Evolutionary conservation across 2,329 filamentous ascomycete species (phyloP), one percentile per base, ranked within the genome.

Genomic region (Orbilia quercus): DNA sequence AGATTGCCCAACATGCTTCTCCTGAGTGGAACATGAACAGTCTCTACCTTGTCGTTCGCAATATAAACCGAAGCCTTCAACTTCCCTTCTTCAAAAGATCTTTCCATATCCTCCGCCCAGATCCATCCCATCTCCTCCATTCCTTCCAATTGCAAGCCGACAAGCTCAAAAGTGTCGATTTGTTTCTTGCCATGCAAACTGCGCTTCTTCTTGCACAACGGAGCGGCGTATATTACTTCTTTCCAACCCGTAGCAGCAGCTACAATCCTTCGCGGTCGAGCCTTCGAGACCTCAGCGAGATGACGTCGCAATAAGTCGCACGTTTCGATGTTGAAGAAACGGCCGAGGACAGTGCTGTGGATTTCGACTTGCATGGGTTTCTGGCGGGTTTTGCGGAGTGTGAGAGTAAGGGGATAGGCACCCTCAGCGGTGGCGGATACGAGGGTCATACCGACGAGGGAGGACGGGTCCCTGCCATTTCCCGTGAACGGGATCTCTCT

Each of bases 71-170:
- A 60, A 18, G 60, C 54, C 40, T 64, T 66, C 14, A 73, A 25
- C 18, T 34, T 36, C 14, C 69, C 60, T 54, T 66, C 60, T 25
- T 73, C 60, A 31, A 73, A 73, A 18, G 60, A 66, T 6, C 60
- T 25, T 9, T 62, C 36, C 22, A 60, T 51, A 47, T 73, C 69
- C 22, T 73, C 69, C 4, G 60, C 60, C 69, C 69, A 73, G 23
- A 73, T 73, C 69, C 69, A 73, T 2, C 69, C 69, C 60, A 73
- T 73, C 23, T 65, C 57, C 2, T 16, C 11, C 69, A 73, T 73
- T 2, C 69, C 60, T 42, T 66, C 20, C 6, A 73, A 31, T 20
- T 66, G 60, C 31, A 73, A 45, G 1, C 69, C 69, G 23, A 73
- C 59, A 1, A 73, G 55, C n/a, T 60, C 48, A 28, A 55, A 73